Base-by-base conservation (phyloP, 75 land plant species). In the Pinus albicaulis region DNA sequence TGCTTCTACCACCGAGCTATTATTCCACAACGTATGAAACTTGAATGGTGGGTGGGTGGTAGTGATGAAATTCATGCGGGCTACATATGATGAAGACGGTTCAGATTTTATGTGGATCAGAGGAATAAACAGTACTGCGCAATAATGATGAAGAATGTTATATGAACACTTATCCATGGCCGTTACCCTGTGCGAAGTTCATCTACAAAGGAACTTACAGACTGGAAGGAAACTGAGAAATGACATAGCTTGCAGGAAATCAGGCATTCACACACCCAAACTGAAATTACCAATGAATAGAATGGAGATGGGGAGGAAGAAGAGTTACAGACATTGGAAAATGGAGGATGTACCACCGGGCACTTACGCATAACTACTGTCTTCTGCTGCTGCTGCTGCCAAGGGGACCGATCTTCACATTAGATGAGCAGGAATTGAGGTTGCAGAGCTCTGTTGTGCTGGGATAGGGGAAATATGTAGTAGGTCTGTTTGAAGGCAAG, bases 401-500 rank as follows among this genome's bases (percentile, higher is more conserved):
- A 68, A 68, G 34, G 71, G 20, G n/a, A 38, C 20, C 38, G 13
- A 68, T 68, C 20, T 68, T 68, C 23, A 14, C 17, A 38, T n/a
- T 12, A 53, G 81, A 62, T 8, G 77, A 58, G 23, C 80, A 79
- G 52, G 72, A 75, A 59, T 80, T 28, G 59, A 76, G 72, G 56
- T 31, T 80, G 61, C 81, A 75, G 24, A 80, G 71, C 17, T 57
- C 78, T 11, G 66, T 80, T 26, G 78, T 59, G 60, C 77, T 80
- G 78, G 55, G 69, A 57, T 80, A 80, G 8, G 76, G 82, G 22
- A 75, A 76, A 58, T 48, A 57, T 19, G 82, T 65, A 11, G 71
- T 24, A 19, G 82, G 82, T 44, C 72, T 69, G n/a, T 60, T 64
- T 8, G 77, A 36, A 24, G 89, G 89, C 48, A 87, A 78, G 14